Evolutionary conservation across 352 stramenopile species (phyloP).

Genomic region (Globisporangium lucens): DNA sequence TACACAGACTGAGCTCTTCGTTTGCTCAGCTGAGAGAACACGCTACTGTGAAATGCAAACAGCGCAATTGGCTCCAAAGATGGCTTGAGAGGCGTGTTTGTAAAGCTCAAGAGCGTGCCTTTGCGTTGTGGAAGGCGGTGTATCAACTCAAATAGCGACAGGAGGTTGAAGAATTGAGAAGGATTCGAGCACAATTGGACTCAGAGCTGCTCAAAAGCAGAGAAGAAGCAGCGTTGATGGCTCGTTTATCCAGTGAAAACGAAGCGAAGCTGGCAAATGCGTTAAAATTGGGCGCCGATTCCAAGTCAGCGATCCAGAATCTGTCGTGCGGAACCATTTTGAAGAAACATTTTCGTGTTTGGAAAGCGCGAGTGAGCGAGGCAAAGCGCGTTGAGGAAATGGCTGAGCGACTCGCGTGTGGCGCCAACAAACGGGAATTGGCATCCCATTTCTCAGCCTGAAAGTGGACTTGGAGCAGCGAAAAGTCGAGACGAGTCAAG

Average conservation of each 20-base stretch:
- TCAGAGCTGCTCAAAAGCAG: neutral
- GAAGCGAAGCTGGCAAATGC: neutral
- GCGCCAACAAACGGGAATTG: neutral
- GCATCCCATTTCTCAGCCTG: neutral
- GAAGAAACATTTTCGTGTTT: neutral
- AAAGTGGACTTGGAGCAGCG: neutral
- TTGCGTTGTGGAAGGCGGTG: neutral
- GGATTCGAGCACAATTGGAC: neutral
- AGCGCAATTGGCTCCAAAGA: neutral
- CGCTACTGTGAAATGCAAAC: neutral
- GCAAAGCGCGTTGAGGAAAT: neutral
- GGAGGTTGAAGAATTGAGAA: constrained; percentile 1
- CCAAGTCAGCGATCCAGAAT: neutral
- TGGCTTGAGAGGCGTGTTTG: neutral
- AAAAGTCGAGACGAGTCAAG: neutral
- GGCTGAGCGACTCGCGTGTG: neutral
- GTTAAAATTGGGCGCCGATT: neutral
- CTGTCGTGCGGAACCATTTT: neutral
- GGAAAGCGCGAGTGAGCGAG: neutral
- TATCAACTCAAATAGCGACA: neutral
- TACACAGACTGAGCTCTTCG: neutral
- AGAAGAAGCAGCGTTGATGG: neutral
- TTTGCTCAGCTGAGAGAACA: neutral
- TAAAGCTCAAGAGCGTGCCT: neutral
- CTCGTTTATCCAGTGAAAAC: neutral